Evolutionary conservation across 1,284 basidiomycete genomes (phyloP).

Genomic region (Rhodotorula sp.): DNA sequence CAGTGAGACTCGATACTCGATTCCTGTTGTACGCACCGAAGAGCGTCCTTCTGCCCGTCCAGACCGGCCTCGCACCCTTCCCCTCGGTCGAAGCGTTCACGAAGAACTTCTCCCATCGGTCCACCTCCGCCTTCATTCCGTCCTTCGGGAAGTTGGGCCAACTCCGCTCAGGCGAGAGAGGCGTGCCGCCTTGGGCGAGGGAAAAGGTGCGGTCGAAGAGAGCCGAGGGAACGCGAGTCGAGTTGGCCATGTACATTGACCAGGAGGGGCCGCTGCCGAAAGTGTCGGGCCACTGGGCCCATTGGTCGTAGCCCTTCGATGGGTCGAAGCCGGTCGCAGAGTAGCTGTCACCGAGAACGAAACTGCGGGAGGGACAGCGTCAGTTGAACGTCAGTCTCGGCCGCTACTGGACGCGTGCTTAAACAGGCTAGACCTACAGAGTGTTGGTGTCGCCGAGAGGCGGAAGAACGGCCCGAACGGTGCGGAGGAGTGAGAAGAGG

Average conservation of each 20-base stretch:
- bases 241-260: neutral
- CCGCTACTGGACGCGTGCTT: neutral
- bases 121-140: neutral
- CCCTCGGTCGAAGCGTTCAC: neutral
- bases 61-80: neutral
- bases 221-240: neutral
- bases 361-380: neutral
- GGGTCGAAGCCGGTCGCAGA: constrained; percentile 1
- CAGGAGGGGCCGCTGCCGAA: neutral
- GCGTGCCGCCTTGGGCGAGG: neutral
- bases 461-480: neutral
- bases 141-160: neutral
- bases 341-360: constrained; percentile 19
- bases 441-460: neutral
- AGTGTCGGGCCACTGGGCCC: neutral
- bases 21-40: constrained; percentile 20
- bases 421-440: neutral
- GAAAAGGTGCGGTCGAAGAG: neutral
- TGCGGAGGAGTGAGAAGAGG: neutral
- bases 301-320: neutral
- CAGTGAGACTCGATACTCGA: no score
- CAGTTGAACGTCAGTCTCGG: neutral
- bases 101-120: constrained; percentile 1
- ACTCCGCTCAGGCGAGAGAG: neutral
- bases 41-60: constrained; percentile 5